A percentile compares a stretch with the other conserved stretches of the same genome.
phyloP scores from a whole-genome alignment of 2,329 filamentous ascomycete species.

The Ascochyta viciae-villosae region DNA sequence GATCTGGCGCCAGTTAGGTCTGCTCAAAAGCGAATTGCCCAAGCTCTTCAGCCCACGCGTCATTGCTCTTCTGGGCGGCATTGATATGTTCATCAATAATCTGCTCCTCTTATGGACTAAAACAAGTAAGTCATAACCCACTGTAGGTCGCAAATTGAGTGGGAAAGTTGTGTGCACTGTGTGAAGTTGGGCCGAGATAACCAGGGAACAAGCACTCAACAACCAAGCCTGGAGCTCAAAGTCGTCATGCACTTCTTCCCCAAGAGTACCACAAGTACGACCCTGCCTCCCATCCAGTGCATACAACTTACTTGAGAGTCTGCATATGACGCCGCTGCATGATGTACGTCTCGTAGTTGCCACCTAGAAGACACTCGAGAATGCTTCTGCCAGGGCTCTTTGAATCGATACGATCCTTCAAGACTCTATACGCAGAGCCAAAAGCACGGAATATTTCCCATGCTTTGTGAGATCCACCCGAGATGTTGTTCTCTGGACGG shows the following conservation, averaged over 20 bases:
- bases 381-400: slow-evolving; percentile 59
- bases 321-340: slow-evolving; percentile 70
- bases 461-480: slow-evolving; percentile 81
- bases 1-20: not conserved
- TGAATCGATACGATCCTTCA: slow-evolving; percentile 47
- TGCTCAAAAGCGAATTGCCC: not conserved
- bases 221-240: not conserved
- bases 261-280: slow-evolving; percentile 2
- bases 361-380: slow-evolving; percentile 74
- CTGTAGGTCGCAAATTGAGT: slow-evolving; percentile 1
- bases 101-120: slow-evolving; percentile 6
- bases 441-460: slow-evolving; percentile 73
- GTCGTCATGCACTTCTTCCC: not conserved
- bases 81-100: not conserved
- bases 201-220: not conserved
- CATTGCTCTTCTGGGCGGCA: not conserved
- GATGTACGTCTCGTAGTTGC: slow-evolving; percentile 79
- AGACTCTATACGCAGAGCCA: slow-evolving; percentile 51
- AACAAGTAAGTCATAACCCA: slow-evolving; percentile 12
- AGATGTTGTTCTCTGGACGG: slow-evolving; percentile 83
- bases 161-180: slow-evolving; percentile 8
- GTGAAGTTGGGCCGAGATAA: not conserved
- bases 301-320: slow-evolving; percentile 35
- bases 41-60: slow-evolving; percentile 3
- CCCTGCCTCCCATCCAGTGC: slow-evolving; percentile 14